Percentiles rank a stretch among this genome's conserved stretches.
Evolutionary conservation across 1,284 basidiomycete genomes (phyloP).

Genomic region (Melampsora americana): DNA sequence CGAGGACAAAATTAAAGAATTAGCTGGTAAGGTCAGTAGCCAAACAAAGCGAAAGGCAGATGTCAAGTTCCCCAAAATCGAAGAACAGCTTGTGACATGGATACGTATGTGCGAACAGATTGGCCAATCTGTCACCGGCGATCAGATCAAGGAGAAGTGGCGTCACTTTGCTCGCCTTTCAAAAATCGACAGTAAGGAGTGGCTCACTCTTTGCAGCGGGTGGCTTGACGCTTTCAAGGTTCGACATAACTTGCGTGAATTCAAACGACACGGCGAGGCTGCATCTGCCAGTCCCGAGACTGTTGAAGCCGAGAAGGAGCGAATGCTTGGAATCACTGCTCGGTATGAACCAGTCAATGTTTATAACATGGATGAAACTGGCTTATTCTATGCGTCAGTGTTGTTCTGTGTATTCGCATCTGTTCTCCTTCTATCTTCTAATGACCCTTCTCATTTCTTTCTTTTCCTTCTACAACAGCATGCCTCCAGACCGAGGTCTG

Average conservation of each 20-base stretch:
- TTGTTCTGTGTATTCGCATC: background rate
- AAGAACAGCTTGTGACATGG: too few relatives aligned
- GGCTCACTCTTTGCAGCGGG: constrained; percentile 22
- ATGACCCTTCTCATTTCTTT: too few relatives aligned
- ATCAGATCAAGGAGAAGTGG: background rate
- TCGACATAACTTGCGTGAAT: background rate
- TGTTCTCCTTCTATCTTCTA: too few relatives aligned
- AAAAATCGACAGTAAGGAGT: constrained; percentile 13
- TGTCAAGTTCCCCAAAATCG: too few relatives aligned
- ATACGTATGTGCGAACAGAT: too few relatives aligned
- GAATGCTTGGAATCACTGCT: background rate
- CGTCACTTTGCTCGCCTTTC: constrained; percentile 1
- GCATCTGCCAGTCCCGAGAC: background rate
- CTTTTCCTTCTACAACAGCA: too few relatives aligned
- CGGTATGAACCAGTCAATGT: background rate
- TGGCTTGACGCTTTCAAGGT: constrained; percentile 24
- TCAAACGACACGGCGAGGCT: background rate
- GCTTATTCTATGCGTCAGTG: background rate
- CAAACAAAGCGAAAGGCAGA: too few relatives aligned
- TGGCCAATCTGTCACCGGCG: background rate
- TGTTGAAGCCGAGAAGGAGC: background rate
- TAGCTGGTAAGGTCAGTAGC: too few relatives aligned
- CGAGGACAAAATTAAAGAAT: constrained; percentile 12
- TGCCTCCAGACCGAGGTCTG: too few relatives aligned
- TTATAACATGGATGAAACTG: too few relatives aligned